Base-by-base conservation (phyloP, 768 basidiomycete species). In the Pholiota microspora region DNA sequence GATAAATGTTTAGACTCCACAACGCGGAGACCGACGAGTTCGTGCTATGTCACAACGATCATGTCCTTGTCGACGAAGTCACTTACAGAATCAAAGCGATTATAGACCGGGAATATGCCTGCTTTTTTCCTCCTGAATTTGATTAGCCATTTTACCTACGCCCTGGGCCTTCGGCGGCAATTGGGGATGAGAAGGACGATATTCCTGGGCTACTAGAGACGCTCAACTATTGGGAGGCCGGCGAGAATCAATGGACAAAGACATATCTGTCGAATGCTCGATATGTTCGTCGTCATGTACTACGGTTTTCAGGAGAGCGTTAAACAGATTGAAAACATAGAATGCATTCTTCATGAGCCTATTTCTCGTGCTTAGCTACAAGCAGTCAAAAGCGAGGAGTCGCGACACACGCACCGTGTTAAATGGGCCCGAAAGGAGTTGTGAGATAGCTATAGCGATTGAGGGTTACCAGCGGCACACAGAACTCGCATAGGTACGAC, bases 401-500 rank as follows among this genome's bases (percentile, higher is more conserved):
- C 15, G 36, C 12, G 51, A 46, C 32, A 34, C 25, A 67, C 91
- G 67, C 59, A 98, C 97, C 6, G 85, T 87, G 25, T 76, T 78
- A 64, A 78, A 88, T 63, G 85, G 85, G 3, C 94, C 94, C 0
- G 94, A 95, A 4, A 99, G 78, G 61, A 98, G 98, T 65, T 88
- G 81, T 5, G 88, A 86, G 45, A 99, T 89, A 25, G 91, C 84
- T 68, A 89, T 92, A 4, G 97, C 85, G 50, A 99, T 97, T 23
- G 94, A 97, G 6, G 97, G 97, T 63, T 99, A 71, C 98, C 97
- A 16, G 97, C 97, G 1, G 98, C 97, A 68, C 96, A 98, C 28
- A 98, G 82, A 18, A 97, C 88, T 59, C 81, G 80, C 88, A 90
- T 91, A 23, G 29, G 23, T 55, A n/a, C n/a, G 23, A 10, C 27